Evolutionary conservation across 305 asterid genomes (phyloP), one percentile per base, ranked within the genome.

Genomic region (Fraxinus ornus): DNA sequence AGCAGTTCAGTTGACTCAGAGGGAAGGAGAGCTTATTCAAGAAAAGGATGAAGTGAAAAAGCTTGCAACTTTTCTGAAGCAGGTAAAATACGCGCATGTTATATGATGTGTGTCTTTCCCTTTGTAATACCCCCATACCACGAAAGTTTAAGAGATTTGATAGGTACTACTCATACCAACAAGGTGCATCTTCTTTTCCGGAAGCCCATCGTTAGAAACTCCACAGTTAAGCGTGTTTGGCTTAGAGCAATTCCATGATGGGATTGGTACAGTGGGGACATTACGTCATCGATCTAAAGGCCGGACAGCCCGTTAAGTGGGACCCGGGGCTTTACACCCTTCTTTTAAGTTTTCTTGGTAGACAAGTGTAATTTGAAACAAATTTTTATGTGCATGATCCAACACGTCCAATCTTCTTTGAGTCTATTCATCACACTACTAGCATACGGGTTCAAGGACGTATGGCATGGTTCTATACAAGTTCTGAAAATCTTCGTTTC

Each of bases 41-140:
- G 99, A 95, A 90, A 95, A 93, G 84, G 92, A 93, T n/a, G 98
- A 95, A 94, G 99, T 95, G 77, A 94, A 95, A 90, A 94, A 85
- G 89, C 97, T 95, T 84, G 98, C 99, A 71, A 88, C 91, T 84
- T 96, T 95, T 85, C 80, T 94, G 86, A 90, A 94, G 89, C 99
- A 93, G 99, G 98, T 95, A 85, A 79, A 82, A 36, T 22, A 64
- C 70, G 32, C 22, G 17, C 76, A 6, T 75, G 80, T 77, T 28
- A 8, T 44, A 28, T 26, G 7, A 77, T 13, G 37, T 28, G 39
- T 30, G 66, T 57, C 66, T 44, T 30, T 36, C 21, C 26, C 13
- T 44, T 52, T n/a, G n/a, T n/a, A n/a, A n/a, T n/a, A n/a, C n/a
- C n/a, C n/a, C n/a, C n/a, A n/a, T n/a, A n/a, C n/a, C n/a, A n/a